Percentiles rank a stretch among this genome's conserved stretches.
These are phyloP conservation scores for Pontederia crassipes DNA, from an alignment of 176 grass and related monocot genomes.

Conservation along the genomic window DNA sequence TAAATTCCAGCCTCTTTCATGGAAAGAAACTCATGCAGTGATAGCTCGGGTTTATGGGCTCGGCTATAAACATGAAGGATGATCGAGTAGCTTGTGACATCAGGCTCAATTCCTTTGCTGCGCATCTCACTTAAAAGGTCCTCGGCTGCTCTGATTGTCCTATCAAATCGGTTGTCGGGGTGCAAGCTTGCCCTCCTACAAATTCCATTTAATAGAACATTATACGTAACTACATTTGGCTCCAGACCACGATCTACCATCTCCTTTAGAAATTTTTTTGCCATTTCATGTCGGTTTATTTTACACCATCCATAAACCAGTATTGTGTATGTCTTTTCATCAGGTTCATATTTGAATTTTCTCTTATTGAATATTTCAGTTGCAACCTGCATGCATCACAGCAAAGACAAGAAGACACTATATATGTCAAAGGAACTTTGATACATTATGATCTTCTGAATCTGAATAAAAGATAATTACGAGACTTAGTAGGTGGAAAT, in stretches of 20 bases:
- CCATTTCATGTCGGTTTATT: conserved; percentile 52
- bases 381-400: conserved; percentile 42
- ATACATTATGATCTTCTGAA: neutral
- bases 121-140: conserved; percentile 63
- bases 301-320: conserved; percentile 93
- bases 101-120: conserved; percentile 65
- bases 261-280: conserved; percentile 62
- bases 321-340: conserved; percentile 75
- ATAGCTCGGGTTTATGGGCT: conserved; percentile 82
- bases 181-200: conserved; percentile 86
- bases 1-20: conserved; percentile 78
- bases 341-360: conserved; percentile 72
- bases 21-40: conserved; percentile 52
- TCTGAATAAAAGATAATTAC: too few species aligned
- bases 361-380: conserved; percentile 91
- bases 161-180: conserved; percentile 79
- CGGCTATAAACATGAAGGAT: conserved; percentile 91
- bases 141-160: conserved; percentile 61
- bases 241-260: conserved; percentile 73
- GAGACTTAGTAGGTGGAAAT: too few species aligned
- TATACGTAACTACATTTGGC: conserved; percentile 84
- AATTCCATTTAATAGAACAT: conserved; percentile 83
- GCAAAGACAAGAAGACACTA: neutral
- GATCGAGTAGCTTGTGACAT: conserved; percentile 80
- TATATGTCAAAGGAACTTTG: neutral